A percentile compares a stretch with the other conserved stretches of the same genome.
Conservation (phyloP, 1,139 yeast genomes). For the Nakaseomyces kungkrabaensis region DNA sequence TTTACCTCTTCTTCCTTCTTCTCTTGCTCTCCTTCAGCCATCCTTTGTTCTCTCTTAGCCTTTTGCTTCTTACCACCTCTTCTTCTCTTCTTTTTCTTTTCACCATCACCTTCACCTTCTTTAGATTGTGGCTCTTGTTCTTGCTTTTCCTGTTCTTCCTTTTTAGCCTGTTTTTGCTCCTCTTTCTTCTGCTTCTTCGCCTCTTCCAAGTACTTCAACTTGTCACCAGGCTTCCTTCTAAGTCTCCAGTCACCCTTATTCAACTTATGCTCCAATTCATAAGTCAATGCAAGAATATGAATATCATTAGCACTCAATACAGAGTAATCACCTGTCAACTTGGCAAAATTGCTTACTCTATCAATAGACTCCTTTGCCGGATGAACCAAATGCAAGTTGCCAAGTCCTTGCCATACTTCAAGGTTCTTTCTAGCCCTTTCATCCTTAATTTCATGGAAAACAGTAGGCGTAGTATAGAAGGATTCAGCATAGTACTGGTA, state of each 20-base stretch:
- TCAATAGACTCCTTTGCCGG: slow-evolving; percentile 59
- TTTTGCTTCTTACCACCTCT: slow-evolving; percentile 59
- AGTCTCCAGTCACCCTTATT: slow-evolving; percentile 61
- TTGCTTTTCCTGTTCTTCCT: background rate
- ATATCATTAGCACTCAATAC: slow-evolving; percentile 87
- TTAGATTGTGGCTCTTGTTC: slow-evolving; percentile 4
- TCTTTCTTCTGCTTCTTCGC: slow-evolving; percentile 9
- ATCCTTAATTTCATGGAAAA: slow-evolving; percentile 75
- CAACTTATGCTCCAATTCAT: slow-evolving; percentile 69
- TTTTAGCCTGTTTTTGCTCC: slow-evolving; percentile 4
- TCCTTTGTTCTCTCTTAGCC: slow-evolving; percentile 37
- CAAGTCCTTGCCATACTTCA: slow-evolving; percentile 61
- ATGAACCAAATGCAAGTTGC: slow-evolving; percentile 50
- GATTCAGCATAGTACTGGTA: slow-evolving; percentile 57
- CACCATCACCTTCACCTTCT: slow-evolving; percentile 8
- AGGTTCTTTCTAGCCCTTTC: slow-evolving; percentile 73
- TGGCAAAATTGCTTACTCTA: slow-evolving; percentile 66
- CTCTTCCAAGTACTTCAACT: slow-evolving; percentile 12
- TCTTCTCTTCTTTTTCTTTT: slow-evolving; percentile 39
- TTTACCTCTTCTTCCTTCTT: slow-evolving; percentile 9
- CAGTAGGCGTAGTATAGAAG: slow-evolving; percentile 88
- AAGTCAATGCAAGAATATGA: slow-evolving; percentile 82
- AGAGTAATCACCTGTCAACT: slow-evolving; percentile 79
- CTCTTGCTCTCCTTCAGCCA: slow-evolving; percentile 9
- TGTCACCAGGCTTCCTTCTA: slow-evolving; percentile 66